Conservation (phyloP, 257 asterid species). For the Thymus mandschuricus region DNA sequence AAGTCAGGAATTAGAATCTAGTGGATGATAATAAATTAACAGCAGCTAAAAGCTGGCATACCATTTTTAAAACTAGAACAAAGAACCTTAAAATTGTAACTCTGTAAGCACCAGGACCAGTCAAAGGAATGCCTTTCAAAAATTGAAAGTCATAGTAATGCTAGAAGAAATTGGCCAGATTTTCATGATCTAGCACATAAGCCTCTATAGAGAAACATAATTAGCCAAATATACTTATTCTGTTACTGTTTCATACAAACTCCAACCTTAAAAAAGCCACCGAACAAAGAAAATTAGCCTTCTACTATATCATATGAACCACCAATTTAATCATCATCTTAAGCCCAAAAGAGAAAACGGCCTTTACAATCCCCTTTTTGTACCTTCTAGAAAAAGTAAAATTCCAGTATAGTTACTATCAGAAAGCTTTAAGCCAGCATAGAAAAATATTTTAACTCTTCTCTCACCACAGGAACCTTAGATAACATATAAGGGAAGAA, state of each 20-base stretch:
- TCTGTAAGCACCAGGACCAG: conserved; percentile 1
- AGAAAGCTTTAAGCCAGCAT: conserved; percentile 22
- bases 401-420: neutral
- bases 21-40: neutral
- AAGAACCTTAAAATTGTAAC: neutral
- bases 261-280: conserved; percentile 24
- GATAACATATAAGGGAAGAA: conserved; percentile 8
- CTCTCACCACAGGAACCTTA: conserved; percentile 8
- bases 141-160: conserved; percentile 1
- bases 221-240: neutral
- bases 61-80: neutral
- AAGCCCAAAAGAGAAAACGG: neutral
- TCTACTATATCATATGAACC: conserved; percentile 7
- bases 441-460: conserved; percentile 6
- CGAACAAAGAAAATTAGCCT: neutral
- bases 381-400: neutral
- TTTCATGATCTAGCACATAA: conserved; percentile 20
- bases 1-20: conserved; percentile 7
- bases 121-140: conserved; percentile 21
- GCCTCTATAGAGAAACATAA: neutral
- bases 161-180: conserved; percentile 2
- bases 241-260: neutral
- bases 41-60: conserved; percentile 24
- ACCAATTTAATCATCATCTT: conserved; percentile 13
- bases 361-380: conserved; percentile 1